These are phyloP conservation scores for Amauroascus verrucosus DNA, from an alignment of 2,329 filamentous ascomycete species.

Conservation along the genomic window DNA sequence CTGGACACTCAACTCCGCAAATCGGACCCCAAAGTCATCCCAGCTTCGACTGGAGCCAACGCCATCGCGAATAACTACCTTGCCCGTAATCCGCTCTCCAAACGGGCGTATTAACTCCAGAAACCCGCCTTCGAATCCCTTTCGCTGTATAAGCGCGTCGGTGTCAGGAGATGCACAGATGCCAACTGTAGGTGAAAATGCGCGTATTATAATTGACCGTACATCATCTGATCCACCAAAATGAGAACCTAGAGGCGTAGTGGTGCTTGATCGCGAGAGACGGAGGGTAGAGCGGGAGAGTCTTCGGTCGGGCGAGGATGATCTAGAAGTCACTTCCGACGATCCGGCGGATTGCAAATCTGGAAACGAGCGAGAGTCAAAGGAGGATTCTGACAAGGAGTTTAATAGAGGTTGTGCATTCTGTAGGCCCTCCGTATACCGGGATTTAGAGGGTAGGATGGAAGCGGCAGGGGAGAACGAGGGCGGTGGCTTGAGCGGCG, in stretches of 20 bases:
- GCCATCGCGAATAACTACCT: conserved; percentile 83
- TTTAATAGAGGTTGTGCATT: conserved; percentile 38
- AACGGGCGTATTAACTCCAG: conserved; percentile 82
- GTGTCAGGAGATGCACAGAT: conserved; percentile 81
- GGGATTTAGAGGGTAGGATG: conserved; percentile 50
- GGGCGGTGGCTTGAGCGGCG: conserved; percentile 56
- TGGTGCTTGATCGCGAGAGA: conserved; percentile 39
- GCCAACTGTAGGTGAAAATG: conserved; percentile 81
- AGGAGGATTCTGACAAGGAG: conserved; percentile 42
- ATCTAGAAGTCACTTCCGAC: conserved; percentile 57
- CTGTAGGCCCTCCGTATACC: conserved; percentile 42
- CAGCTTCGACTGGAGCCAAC: conserved; percentile 70
- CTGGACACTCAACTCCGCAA: conserved; percentile 54
- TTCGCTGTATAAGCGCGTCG: conserved; percentile 65
- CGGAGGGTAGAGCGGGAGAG: conserved; percentile 45
- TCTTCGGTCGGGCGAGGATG: conserved; percentile 55
- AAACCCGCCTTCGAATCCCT: conserved; percentile 73
- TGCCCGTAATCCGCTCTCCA: conserved; percentile 77
- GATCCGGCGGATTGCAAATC: conserved; percentile 47
- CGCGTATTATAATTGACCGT: conserved; percentile 60
- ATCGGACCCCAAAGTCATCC: conserved; percentile 85
- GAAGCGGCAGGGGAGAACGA: conserved; percentile 58
- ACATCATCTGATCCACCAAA: conserved; percentile 46
- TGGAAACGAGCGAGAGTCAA: conserved; percentile 44
- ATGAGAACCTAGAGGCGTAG: conserved; percentile 44